phyloP scores from a whole-genome alignment of 192 early-diverging fungal genomes.

The Backusella luteola region DNA sequence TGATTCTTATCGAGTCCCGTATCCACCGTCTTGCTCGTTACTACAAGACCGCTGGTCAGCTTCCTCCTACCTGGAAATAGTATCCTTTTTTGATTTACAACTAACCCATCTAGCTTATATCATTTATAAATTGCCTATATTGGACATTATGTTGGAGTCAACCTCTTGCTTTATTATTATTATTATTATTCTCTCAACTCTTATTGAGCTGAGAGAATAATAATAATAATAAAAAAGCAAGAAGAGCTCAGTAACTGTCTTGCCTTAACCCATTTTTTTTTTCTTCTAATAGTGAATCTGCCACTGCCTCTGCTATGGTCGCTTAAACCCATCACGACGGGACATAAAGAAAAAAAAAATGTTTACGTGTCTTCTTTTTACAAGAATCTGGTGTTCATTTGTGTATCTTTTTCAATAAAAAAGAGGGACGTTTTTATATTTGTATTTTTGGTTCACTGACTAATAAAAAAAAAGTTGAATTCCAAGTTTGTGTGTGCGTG shows the following conservation, averaged over 20 bases:
- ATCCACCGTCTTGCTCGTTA: conserved; percentile 98
- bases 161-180: conserved; percentile 5
- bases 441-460: background rate
- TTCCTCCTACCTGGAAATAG: conserved; percentile 99
- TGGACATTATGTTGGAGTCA: conserved; percentile 35
- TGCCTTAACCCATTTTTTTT: conserved; percentile 40
- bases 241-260: conserved; percentile 40
- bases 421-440: background rate
- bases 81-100: conserved; percentile 50
- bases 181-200: too few relatives aligned
- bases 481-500: too few relatives aligned
- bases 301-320: conserved; percentile 42
- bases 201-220: too few relatives aligned
- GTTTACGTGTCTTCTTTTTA: too few relatives aligned
- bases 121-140: conserved; percentile 20
- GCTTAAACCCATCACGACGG: conserved; percentile 23
- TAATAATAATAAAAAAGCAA: too few relatives aligned
- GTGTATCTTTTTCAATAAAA: background rate
- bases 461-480: background rate
- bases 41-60: conserved; percentile 96
- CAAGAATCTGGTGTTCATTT: background rate
- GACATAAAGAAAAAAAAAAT: background rate
- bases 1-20: conserved; percentile 95
- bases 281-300: conserved; percentile 46
- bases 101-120: background rate